Percentiles rank a stretch among this genome's conserved stretches.
Evolutionary conservation across 2,329 filamentous ascomycete genomes (phyloP).

Genomic region (Aspergillus melleus): DNA sequence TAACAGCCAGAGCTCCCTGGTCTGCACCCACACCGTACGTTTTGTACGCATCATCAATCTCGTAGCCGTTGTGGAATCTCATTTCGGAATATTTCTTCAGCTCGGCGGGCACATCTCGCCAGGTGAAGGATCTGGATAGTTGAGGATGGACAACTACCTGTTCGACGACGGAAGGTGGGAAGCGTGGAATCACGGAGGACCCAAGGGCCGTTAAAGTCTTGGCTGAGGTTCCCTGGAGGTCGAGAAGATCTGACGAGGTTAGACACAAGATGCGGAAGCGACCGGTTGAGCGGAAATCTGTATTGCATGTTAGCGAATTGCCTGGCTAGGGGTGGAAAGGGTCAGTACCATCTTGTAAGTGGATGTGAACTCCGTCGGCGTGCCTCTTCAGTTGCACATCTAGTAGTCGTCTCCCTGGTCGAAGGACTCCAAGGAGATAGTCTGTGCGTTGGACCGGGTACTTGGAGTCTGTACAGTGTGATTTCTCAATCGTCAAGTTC

Average conservation of each 20-base stretch:
- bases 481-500: conserved; percentile 29
- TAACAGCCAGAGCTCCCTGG: conserved; percentile 33
- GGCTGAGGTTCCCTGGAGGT: conserved; percentile 28
- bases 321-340: not conserved
- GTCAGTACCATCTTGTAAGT: conserved; percentile 38
- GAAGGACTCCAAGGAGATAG: conserved; percentile 35
- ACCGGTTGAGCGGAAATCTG: conserved; percentile 39
- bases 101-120: conserved; percentile 32
- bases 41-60: conserved; percentile 37
- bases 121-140: conserved; percentile 29
- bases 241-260: conserved; percentile 35
- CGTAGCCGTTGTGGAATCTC: conserved; percentile 35
- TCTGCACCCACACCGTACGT: conserved; percentile 35
- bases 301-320: not conserved
- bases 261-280: conserved; percentile 40
- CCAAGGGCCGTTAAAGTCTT: conserved; percentile 25
- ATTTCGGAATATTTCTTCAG: conserved; percentile 38
- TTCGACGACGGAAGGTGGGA: conserved; percentile 31
- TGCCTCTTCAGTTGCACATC: conserved; percentile 36
- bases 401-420: conserved; percentile 36
- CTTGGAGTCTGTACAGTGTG: conserved; percentile 1
- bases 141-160: conserved; percentile 38
- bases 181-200: conserved; percentile 22
- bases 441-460: conserved; percentile 33
- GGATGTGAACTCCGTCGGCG: conserved; percentile 36